Evolutionary conservation across 192 early-diverging fungal genomes (phyloP).

Genomic region (Powellomyces hirtus): DNA sequence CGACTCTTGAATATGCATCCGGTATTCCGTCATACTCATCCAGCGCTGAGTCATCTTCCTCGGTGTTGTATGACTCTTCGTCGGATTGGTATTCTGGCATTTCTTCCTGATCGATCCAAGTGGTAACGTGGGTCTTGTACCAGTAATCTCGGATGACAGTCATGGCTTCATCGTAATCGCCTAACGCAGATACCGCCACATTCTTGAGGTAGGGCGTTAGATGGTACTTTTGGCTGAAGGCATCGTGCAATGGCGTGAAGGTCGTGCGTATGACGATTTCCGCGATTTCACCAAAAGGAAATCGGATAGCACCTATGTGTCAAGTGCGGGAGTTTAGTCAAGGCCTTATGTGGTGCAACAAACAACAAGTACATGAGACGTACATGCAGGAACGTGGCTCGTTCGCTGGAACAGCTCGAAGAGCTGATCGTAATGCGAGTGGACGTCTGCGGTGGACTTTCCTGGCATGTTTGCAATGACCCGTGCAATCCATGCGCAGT

Average conservation of each 20-base stretch:
- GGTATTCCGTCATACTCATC: too few relatives aligned
- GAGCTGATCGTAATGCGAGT: background rate
- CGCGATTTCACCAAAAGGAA: conserved; percentile 13
- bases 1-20: too few relatives aligned
- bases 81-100: conserved; percentile 10
- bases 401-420: conserved; percentile 8
- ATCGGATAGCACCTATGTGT: background rate
- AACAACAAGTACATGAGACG: background rate
- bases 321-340: background rate
- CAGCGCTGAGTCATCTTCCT: conserved; percentile 1
- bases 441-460: background rate
- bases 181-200: background rate
- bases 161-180: background rate
- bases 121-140: background rate
- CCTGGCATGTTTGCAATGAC: background rate
- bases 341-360: background rate
- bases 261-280: background rate
- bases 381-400: conserved; percentile 1
- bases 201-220: conserved; percentile 1
- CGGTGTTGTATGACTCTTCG: background rate
- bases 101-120: background rate
- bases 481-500: background rate
- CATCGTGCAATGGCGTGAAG: background rate
- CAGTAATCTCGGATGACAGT: background rate
- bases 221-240: background rate